Evolutionary conservation across 2,329 filamentous ascomycete genomes (phyloP).

Genomic region (Microcera coccophila): DNA sequence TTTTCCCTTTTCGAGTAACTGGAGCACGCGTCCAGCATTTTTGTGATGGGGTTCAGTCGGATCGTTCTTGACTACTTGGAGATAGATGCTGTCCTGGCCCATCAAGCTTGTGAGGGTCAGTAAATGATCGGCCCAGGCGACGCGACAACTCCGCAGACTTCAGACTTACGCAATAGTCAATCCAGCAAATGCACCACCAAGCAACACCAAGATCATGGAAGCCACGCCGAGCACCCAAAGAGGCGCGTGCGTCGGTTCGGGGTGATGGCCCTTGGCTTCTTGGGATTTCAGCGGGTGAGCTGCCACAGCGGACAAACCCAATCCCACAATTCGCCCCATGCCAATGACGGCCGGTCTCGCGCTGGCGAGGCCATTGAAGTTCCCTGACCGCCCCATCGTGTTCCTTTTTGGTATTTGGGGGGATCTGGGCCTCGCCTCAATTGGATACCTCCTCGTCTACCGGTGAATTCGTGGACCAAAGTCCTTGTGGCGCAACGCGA

Average conservation of each 20-base stretch:
- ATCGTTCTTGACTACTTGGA: conserved; percentile 88
- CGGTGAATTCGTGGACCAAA: no score
- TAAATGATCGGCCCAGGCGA: conserved; percentile 8
- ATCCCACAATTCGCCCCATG: conserved; percentile 48
- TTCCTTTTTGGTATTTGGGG: no score
- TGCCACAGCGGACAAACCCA: conserved; percentile 46
- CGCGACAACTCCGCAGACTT: conserved; percentile 2
- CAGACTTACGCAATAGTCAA: conserved; percentile 74
- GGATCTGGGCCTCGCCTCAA: no score
- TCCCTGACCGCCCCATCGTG: conserved; percentile 26
- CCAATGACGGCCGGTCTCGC: conserved; percentile 49
- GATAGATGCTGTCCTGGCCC: conserved; percentile 88
- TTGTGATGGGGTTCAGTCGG: conserved; percentile 79
- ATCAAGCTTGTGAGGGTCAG: conserved; percentile 43
- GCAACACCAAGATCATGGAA: conserved; percentile 75
- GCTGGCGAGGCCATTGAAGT: conserved; percentile 35
- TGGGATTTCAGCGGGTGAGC: conserved; percentile 42
- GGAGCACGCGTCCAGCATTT: conserved; percentile 77
- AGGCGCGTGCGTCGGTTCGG: conserved; percentile 54
- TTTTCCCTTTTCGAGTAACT: conserved; percentile 80
- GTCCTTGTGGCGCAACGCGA: no score
- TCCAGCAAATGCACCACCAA: conserved; percentile 90
- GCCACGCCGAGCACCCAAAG: conserved; percentile 79
- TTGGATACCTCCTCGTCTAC: no score
- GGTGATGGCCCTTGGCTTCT: conserved; percentile 42